These are phyloP conservation scores for Lolium multiflorum DNA, from an alignment of 176 grass and related monocot species.

Conservation along the genomic window DNA sequence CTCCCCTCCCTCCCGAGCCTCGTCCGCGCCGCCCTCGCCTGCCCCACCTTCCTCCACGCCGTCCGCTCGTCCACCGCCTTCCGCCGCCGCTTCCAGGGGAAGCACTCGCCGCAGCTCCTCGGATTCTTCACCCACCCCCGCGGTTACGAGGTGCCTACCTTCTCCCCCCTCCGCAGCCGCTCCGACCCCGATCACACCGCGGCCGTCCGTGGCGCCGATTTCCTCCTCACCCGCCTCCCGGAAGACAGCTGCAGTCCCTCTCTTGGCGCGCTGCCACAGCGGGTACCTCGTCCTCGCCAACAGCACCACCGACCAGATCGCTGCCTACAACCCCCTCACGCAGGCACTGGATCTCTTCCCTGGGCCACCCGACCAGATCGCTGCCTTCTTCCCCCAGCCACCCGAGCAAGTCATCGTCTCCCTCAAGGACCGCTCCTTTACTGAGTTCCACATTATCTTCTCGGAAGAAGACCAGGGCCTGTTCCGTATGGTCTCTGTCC, in stretches of 20 bases:
- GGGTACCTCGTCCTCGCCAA: background rate
- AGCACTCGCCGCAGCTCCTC: background rate
- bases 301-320: background rate
- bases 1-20: background rate
- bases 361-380: background rate
- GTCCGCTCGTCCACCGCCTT: background rate
- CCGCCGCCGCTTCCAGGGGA: background rate
- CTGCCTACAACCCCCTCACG: slow-evolving; percentile 1
- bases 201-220: background rate
- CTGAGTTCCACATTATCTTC: background rate
- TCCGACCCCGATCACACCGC: background rate
- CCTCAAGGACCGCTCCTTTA: background rate
- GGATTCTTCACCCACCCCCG: background rate
- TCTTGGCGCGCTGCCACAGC: background rate
- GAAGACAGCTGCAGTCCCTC: background rate
- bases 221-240: background rate
- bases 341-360: background rate
- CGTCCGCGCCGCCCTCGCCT: background rate
- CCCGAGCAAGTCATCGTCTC: background rate
- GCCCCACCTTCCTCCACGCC: slow-evolving; percentile 8
- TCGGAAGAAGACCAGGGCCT: background rate
- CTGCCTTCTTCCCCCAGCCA: background rate
- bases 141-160: background rate
- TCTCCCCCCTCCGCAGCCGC: background rate
- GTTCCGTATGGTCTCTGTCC: background rate